Evolutionary conservation across 2,329 filamentous ascomycete genomes (phyloP), one percentile per base, ranked within the genome.

Genomic region (Exophiala sp.): DNA sequence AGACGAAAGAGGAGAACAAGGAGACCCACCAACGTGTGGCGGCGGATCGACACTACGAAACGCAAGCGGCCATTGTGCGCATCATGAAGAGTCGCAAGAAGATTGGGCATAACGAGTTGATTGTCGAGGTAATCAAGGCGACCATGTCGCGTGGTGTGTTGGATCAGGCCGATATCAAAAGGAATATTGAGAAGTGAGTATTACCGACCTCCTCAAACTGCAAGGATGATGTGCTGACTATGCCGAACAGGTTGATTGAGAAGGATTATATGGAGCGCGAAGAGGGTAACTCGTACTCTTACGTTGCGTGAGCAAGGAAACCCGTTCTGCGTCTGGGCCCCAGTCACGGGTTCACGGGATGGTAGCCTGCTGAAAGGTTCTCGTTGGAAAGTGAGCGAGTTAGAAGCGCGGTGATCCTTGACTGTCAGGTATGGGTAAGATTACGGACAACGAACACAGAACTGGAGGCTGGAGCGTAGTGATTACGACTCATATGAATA

Each of bases 11-110:
- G 66, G 94, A 99, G 73, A 96, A 96, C 73, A 88, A 91, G 71
- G 89, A 88, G 64, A 97, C 91, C 1, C 91, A 97, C 71, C 87
- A 96, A 71, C 83, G 90, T 40, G 89, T 99, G 3, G 86, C 86
- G 0, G 87, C 88, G 48, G 94, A 99, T 68, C 79, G 94, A 47
- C 90, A 96, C 66, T 96, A 95, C 65, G 95, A 99, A 75, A 96
- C 91, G 0, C 94, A 99, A 71, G 94, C 94, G 1, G 92, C 94
- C 1, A 95, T 99, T 67, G 94, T 99, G 58, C 79, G 94, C 14
- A 95, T 99, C 66, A 91, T 99, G 88, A 99, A 99, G 83, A 88
- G 86, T 61, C 81, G 90, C 61, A 96, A 96, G 81, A 82, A 75
- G 7, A 91, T 97, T 72, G 84, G 82, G 3, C 92, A 97, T 68